Evolutionary conservation across 345 rosid genomes (phyloP).

Genomic region (Moringa oleifera): DNA sequence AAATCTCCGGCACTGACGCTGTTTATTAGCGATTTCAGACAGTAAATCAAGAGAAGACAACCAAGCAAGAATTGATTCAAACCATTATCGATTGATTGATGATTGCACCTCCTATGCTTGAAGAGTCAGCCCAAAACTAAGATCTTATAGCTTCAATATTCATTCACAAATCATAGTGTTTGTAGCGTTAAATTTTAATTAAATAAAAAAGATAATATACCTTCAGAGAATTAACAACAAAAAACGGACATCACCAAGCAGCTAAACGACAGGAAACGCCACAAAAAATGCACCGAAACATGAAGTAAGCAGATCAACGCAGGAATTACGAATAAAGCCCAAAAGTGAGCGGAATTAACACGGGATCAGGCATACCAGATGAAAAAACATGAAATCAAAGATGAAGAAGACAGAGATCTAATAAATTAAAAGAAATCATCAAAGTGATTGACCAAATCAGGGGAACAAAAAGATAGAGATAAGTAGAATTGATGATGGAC

Average conservation of each 20-base stretch:
- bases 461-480: not conserved
- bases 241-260: slow-evolving; percentile 6
- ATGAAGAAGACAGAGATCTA: slow-evolving; percentile 23
- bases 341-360: too few species aligned
- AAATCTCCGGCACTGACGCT: not conserved
- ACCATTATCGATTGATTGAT: not conserved
- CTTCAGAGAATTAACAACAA: not conserved
- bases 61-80: too few species aligned
- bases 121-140: not conserved
- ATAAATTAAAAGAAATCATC: not conserved
- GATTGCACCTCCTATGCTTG: not conserved
- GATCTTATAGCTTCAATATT: not conserved
- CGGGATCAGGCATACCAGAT: slow-evolving; percentile 22
- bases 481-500: slow-evolving; percentile 12
- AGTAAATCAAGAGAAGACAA: not conserved
- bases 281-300: not conserved
- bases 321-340: too few species aligned
- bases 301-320: too few species aligned
- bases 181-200: not conserved
- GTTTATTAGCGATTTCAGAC: slow-evolving; percentile 4
- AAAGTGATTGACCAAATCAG: slow-evolving; percentile 11
- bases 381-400: slow-evolving; percentile 12
- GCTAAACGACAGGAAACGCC: slow-evolving; percentile 15
- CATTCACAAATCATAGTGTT: slow-evolving; percentile 7
- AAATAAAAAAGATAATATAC: not conserved